Conservation (phyloP, 2,329 filamentous ascomycete genomes). For the Penicillium sp. region DNA sequence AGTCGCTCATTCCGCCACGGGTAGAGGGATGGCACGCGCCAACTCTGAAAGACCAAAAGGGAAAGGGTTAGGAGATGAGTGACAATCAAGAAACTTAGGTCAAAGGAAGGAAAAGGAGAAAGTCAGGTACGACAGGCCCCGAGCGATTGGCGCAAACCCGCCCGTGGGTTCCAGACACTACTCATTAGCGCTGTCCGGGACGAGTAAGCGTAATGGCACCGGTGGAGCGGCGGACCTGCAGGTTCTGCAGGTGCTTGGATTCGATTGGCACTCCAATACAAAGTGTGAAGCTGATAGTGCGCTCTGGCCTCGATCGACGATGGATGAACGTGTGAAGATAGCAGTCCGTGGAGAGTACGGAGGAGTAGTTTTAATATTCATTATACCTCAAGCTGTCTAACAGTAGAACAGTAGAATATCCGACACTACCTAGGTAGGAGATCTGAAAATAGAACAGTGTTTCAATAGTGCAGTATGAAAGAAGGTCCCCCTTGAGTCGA, state of each 20-base stretch:
- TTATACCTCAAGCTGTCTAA: no score
- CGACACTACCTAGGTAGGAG: not conserved
- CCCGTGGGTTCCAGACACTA: constrained; percentile 19
- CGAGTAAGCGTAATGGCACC: constrained; percentile 6
- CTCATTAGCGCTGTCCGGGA: not conserved
- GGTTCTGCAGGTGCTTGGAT: constrained; percentile 4
- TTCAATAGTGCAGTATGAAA: constrained; percentile 12
- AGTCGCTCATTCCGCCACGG: constrained; percentile 22
- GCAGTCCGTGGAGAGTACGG: no score
- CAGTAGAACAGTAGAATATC: no score
- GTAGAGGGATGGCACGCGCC: constrained; percentile 4
- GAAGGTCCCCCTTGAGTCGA: constrained; percentile 15
- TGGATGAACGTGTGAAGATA: not conserved
- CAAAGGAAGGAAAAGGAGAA: constrained; percentile 8
- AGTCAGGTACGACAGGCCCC: constrained; percentile 1
- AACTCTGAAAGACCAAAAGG: constrained; percentile 11
- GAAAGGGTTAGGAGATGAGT: constrained; percentile 19
- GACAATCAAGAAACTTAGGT: not conserved
- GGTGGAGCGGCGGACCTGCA: constrained; percentile 10
- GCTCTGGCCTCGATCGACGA: constrained; percentile 21
- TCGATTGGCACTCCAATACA: constrained; percentile 18
- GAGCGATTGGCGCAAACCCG: constrained; percentile 20
- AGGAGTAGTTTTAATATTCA: no score
- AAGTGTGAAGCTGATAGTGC: constrained; percentile 8
- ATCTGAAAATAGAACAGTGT: constrained; percentile 6